phyloP scores from a whole-genome alignment of 2,329 filamentous ascomycete species.

The Sporothrix luriei region DNA sequence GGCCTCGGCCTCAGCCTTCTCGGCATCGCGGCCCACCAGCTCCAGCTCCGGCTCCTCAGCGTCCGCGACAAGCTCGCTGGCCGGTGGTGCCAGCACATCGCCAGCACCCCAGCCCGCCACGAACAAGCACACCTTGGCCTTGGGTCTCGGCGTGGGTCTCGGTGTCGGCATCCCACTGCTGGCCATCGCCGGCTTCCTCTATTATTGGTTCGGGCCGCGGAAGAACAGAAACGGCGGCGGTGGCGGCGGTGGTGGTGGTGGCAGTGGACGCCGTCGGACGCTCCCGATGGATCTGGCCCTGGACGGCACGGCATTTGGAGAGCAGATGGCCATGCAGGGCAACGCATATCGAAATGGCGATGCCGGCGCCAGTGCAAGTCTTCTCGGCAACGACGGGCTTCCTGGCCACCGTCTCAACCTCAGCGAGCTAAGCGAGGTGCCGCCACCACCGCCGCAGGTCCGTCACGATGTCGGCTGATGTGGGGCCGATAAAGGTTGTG shows the following conservation, averaged over 20 bases:
- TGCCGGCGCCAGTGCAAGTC: background rate
- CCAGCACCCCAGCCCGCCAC: background rate
- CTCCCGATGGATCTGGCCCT: constrained; percentile 22
- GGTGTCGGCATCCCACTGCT: constrained; percentile 24
- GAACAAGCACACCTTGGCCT: background rate
- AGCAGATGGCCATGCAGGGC: constrained; percentile 25
- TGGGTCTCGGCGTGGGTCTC: constrained; percentile 28
- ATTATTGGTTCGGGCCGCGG: constrained; percentile 9
- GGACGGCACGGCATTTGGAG: constrained; percentile 26
- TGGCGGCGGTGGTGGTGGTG: background rate
- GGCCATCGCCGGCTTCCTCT: constrained; percentile 1
- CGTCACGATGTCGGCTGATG: background rate
- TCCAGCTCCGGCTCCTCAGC: background rate
- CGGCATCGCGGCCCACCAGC: background rate
- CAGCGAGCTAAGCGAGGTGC: constrained; percentile 15
- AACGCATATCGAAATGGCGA: background rate
- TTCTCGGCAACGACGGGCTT: background rate
- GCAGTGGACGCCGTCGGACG: background rate
- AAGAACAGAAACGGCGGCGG: background rate
- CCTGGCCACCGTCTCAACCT: background rate
- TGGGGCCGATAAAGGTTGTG: background rate
- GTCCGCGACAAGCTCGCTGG: background rate
- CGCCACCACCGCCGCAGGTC: constrained; percentile 17
- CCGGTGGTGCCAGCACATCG: background rate
- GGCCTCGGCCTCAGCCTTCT: background rate